Conservation (phyloP, 176 grass and related monocot species). For the Oryza officinalis region DNA sequence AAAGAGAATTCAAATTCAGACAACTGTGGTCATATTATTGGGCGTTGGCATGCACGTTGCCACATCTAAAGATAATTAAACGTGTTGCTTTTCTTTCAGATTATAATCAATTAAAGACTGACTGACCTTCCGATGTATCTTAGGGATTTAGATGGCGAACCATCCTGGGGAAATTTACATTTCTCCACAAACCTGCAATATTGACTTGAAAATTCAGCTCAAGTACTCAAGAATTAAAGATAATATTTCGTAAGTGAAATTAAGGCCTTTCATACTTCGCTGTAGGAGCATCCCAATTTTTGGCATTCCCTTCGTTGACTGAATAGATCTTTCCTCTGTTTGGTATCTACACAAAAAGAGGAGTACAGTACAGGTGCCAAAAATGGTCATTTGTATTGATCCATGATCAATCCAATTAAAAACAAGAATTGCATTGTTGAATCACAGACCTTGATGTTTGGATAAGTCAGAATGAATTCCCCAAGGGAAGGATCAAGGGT, state of each 20-base stretch:
- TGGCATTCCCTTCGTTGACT: conserved; percentile 95
- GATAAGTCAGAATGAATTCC: conserved; percentile 79
- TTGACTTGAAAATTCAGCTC: conserved; percentile 14
- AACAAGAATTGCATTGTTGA: background rate
- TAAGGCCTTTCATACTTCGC: conserved; percentile 49
- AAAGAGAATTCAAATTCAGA: background rate
- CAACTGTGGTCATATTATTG: too few relatives aligned
- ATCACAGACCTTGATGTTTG: conserved; percentile 64
- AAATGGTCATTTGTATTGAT: background rate
- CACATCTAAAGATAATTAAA: background rate
- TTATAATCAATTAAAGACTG: too few relatives aligned
- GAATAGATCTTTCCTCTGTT: conserved; percentile 91
- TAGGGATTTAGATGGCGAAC: conserved; percentile 82
- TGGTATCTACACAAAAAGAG: conserved; percentile 62
- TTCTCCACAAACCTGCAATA: conserved; percentile 78
- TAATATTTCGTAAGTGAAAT: background rate
- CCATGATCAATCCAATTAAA: background rate
- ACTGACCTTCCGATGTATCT: conserved; percentile 96
- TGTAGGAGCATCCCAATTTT: conserved; percentile 85
- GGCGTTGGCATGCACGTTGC: too few relatives aligned
- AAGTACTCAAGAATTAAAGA: background rate
- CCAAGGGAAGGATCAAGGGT: conserved; percentile 79
- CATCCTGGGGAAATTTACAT: conserved; percentile 83
- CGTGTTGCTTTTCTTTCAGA: background rate
- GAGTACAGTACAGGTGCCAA: background rate